Evolutionary conservation across 1,284 basidiomycete genomes (phyloP).

Genomic region (Ceratobasidium sp.): DNA sequence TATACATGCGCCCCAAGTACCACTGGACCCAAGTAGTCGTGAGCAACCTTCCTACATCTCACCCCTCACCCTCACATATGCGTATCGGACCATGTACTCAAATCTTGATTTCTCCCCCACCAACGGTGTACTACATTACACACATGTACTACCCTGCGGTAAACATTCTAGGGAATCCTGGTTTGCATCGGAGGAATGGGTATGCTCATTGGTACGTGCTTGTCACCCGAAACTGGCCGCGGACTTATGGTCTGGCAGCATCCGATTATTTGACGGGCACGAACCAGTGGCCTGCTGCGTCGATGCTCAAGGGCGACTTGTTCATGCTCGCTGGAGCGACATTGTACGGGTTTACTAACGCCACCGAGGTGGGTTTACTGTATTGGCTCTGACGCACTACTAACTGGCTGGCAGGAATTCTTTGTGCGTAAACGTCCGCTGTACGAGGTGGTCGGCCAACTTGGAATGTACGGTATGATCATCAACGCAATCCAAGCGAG

Average conservation of each 20-base stretch:
- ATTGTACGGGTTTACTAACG: slow-evolving; percentile 81
- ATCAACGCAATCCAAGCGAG: slow-evolving; percentile 78
- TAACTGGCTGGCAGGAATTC: slow-evolving; percentile 1
- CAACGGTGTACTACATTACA: slow-evolving; percentile 19
- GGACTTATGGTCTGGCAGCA: slow-evolving; percentile 44
- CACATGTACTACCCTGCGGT: slow-evolving; percentile 1
- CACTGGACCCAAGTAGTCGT: slow-evolving; percentile 78
- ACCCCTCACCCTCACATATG: background rate
- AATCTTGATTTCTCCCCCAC: slow-evolving; percentile 27
- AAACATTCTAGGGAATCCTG: slow-evolving; percentile 63
- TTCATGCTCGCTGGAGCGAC: slow-evolving; percentile 87
- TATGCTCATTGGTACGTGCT: slow-evolving; percentile 63
- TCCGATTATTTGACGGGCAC: slow-evolving; percentile 45
- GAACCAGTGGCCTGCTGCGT: slow-evolving; percentile 57
- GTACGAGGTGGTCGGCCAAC: slow-evolving; percentile 81
- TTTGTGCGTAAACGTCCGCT: slow-evolving; percentile 79
- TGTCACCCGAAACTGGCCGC: slow-evolving; percentile 69
- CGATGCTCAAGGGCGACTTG: slow-evolving; percentile 76
- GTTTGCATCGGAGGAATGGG: slow-evolving; percentile 79
- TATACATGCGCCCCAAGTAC: slow-evolving; percentile 80
- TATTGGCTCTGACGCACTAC: background rate
- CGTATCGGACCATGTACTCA: slow-evolving; percentile 50
- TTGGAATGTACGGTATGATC: slow-evolving; percentile 82
- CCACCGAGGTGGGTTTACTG: background rate
- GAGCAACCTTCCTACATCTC: slow-evolving; percentile 24